Base-by-base conservation (phyloP, 2,329 filamentous ascomycete genomes). In the Cercospora sojina region DNA sequence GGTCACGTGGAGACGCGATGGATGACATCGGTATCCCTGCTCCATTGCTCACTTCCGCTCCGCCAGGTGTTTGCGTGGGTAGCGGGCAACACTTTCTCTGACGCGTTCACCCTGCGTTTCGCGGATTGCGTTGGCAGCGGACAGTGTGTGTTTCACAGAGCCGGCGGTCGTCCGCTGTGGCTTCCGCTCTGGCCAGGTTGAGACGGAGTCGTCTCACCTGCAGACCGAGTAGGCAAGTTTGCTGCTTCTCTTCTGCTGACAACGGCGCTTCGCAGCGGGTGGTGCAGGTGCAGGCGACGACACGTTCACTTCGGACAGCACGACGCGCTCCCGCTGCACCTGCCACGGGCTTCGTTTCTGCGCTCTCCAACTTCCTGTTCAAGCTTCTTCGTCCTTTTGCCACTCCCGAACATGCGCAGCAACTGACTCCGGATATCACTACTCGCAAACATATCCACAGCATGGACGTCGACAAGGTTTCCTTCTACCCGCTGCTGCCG, bases 401-500 rank as follows among this genome's bases (percentile, higher is more conserved):
- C 61, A 64, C 67, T 55, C 27, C 67, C 23, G 58, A 64, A 29
- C 29, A 59, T 62, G 53, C 60, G 59, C 62, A 64, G 53, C 62
- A 68, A 57, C 59, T 60, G 59, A 64, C 62, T 43, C 18, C 58
- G 23, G 64, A 61, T 64, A 72, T 65, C 65, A 62, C 62, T 67
- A 64, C 71, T 51, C 23, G 56, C 64, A 32, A 59, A 20, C 60
- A 64, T 62, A 63, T 31, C 63, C 55, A 57, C 56, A 79, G 58
- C 59, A 90, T 90, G 87, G 87, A 89, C 62, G 78, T 89, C 70
- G 82, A 84, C 69, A 78, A 78, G 23, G 72, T 74, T 65, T 80
- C 82, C 57, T 88, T 87, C 73, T 77, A 79, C 29, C 76, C 79
- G 31, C 78, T 83, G 29, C 78, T 89, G 6, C 80, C 88, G 3